These are phyloP conservation scores for Prunus armeniaca DNA, from an alignment of 306 rosid genomes.

Conservation along the genomic window DNA sequence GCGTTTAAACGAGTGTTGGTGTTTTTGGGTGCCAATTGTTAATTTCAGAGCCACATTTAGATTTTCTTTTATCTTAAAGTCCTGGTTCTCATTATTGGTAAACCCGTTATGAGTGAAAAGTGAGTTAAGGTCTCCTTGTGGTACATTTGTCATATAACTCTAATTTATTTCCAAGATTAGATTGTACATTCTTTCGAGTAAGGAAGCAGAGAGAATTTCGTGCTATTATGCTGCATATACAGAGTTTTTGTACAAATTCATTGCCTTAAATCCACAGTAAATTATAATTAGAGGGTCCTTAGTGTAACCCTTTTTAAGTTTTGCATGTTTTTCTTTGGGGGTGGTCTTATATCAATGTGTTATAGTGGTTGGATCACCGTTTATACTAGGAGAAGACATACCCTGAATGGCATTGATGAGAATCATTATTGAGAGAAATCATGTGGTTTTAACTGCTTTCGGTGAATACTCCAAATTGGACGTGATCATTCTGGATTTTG, in stretches of 20 bases:
- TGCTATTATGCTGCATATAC: neutral
- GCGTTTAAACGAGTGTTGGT: neutral
- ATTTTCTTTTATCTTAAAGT: neutral
- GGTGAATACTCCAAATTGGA: neutral
- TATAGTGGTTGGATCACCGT: neutral
- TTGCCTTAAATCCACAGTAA: neutral
- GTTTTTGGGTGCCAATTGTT: neutral
- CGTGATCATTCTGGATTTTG: neutral
- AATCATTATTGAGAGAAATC: neutral
- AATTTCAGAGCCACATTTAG: neutral
- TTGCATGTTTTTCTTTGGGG: neutral
- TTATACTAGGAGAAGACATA: neutral
- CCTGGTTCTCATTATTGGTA: neutral
- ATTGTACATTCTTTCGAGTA: no score
- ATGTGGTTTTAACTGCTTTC: neutral
- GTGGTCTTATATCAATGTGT: slow-evolving; percentile 1
- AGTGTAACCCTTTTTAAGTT: neutral
- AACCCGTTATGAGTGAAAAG: neutral
- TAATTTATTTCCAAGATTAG: neutral
- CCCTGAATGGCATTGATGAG: neutral
- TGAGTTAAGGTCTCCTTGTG: neutral
- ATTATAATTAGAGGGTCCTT: slow-evolving; percentile 4
- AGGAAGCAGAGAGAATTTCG: neutral
- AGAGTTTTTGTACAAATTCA: neutral
- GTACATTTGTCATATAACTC: neutral